Percentiles rank a stretch among this genome's conserved stretches.
phyloP scores from a whole-genome alignment of 148 eudicot genomes.

The Rhododendron williamsianum region DNA sequence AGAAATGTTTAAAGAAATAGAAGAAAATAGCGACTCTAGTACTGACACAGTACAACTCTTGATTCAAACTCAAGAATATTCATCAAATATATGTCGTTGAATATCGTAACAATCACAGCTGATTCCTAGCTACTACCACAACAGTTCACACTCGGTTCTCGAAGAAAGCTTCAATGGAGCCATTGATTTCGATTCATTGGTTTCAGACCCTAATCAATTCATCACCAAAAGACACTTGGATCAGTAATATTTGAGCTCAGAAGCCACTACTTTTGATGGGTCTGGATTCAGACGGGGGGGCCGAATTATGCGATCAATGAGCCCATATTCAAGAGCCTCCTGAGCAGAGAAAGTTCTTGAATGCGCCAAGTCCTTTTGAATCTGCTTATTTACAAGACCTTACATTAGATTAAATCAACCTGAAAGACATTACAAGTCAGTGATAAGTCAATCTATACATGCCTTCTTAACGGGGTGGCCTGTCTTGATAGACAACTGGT shows the following conservation, averaged over 20 bases:
- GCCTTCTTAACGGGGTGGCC: slow-evolving; percentile 91
- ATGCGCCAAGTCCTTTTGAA: slow-evolving; percentile 59
- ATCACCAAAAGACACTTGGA: background rate
- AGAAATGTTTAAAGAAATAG: background rate
- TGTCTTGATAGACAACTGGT: slow-evolving; percentile 69
- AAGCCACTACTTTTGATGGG: slow-evolving; percentile 41
- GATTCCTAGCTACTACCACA: background rate
- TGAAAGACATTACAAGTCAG: background rate
- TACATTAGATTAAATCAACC: background rate
- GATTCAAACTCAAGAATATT: background rate
- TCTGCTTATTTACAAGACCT: slow-evolving; percentile 39
- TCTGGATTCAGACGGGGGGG: slow-evolving; percentile 54
- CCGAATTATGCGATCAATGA: slow-evolving; percentile 76
- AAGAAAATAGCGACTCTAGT: background rate
- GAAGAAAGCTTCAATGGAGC: background rate
- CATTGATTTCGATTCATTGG: background rate
- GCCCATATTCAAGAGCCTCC: slow-evolving; percentile 88
- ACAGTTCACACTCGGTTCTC: background rate
- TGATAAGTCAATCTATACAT: background rate
- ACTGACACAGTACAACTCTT: background rate
- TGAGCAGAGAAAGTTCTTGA: slow-evolving; percentile 58
- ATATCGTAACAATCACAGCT: background rate
- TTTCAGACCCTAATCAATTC: background rate
- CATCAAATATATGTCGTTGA: background rate
- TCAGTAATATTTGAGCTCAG: slow-evolving; percentile 30